Percentiles rank a stretch among this genome's conserved stretches.
phyloP scores from a whole-genome alignment of 805 yeast genomes.

The Hanseniaspora nectarophila region DNA sequence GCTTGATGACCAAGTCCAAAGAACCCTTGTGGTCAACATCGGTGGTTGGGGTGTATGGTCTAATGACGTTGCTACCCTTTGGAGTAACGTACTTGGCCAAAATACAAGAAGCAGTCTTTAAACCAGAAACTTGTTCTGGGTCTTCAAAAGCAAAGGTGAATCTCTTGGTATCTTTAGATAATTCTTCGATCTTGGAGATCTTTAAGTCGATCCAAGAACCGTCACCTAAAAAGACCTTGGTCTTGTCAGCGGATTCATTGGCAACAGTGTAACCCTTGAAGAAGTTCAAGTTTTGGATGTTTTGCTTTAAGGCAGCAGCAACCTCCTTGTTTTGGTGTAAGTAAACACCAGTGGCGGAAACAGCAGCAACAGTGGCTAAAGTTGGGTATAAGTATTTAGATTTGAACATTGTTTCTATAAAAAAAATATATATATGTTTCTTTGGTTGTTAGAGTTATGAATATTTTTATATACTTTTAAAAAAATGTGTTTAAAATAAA shows the following conservation, averaged over 20 bases:
- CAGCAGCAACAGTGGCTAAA: constrained; percentile 15
- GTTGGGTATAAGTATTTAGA: constrained; percentile 14
- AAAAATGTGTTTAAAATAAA: no score
- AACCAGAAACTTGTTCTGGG: constrained; percentile 59
- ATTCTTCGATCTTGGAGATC: constrained; percentile 31
- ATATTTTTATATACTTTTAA: no score
- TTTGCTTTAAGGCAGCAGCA: neutral
- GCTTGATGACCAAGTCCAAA: constrained; percentile 71
- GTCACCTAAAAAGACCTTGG: constrained; percentile 47
- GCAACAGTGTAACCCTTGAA: constrained; percentile 17
- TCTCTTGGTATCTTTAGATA: constrained; percentile 54
- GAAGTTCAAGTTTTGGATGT: constrained; percentile 3
- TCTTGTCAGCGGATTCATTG: constrained; percentile 28
- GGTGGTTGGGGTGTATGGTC: constrained; percentile 82
- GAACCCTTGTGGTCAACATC: constrained; percentile 59
- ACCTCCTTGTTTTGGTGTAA: constrained; percentile 16
- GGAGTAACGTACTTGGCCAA: constrained; percentile 70
- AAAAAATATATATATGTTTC: no score
- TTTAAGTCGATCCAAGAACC: constrained; percentile 65
- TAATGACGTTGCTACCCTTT: constrained; percentile 75
- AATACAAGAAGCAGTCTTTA: constrained; percentile 65
- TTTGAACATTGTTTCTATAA: constrained; percentile 12
- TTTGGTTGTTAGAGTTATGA: no score
- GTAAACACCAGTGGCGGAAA: constrained; percentile 18
- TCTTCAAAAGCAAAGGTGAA: constrained; percentile 59